Evolutionary conservation across 495 filamentous ascomycete genomes (phyloP), one percentile per base, ranked within the genome.

Genomic region (Penicillium subrubescens): DNA sequence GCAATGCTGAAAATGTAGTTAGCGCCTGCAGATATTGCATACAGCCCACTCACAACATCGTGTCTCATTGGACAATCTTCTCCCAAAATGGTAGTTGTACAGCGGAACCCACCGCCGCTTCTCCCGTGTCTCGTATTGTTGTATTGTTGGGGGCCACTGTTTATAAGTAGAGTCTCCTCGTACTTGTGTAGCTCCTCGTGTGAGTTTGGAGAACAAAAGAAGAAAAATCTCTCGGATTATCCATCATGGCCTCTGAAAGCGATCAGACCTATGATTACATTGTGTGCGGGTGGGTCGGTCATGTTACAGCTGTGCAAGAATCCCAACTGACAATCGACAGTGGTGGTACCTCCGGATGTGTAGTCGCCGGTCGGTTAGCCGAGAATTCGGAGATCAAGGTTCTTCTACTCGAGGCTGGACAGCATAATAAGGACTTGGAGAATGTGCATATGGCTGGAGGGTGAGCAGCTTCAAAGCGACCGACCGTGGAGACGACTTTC

Each of bases 321-420:
- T 23, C 14, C 11, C 14, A 27, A 19, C 55, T 58, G 21, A 48
- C 29, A 15, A 56, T 12, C 23, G 23, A 52, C 29, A 85, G 84
- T 19, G 87, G 87, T 43, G 88, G 87, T 12, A 89, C 87, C 0
- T 81, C 86, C 4, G 87, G 88, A 14, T 81, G 79, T 60, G 84
- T 84, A 5, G 77, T 89, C 15, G 88, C 88, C n/a, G 83, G 79
- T 15, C 83, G 88, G 31, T 79, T 90, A 10, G 86, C 87, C 7
- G 83, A 84, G 48, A 86, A 86, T 17, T 78, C 81, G 0, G 74
- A 80, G 14, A 71, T 86, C 23, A 77, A 66, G 5, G 73, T 90
- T 37, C 76, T 89, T 10, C 72, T 88, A 23, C 74, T 89, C 56
- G 87, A 89, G 69, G 86, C 86, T 29, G 82, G 81, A 17, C 78